A percentile compares a stretch with the other conserved stretches of the same genome.
Evolutionary conservation across 2,329 filamentous ascomycete species (phyloP).

Genomic region (Ophiosphaerella korrae): DNA sequence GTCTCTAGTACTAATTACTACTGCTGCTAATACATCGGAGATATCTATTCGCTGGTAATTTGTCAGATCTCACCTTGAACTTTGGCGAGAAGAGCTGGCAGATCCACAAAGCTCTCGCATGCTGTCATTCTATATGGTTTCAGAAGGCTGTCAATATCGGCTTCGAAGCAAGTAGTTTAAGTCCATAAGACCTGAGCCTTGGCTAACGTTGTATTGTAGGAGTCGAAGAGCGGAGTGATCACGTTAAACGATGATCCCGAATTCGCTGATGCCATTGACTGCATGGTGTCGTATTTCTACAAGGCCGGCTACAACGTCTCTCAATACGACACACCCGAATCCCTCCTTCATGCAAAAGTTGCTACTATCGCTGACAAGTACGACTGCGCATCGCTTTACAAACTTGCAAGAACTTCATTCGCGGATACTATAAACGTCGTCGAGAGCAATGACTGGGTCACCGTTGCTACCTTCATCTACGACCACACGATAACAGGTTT

Average conservation of each 20-base stretch:
- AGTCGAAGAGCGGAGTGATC: conserved; percentile 18
- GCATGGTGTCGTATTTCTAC: conserved; percentile 32
- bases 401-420: conserved; percentile 21
- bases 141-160: conserved; percentile 21
- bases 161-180: conserved; percentile 15
- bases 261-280: conserved; percentile 24
- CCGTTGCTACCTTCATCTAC: conserved; percentile 22
- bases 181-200: neutral
- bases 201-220: conserved; percentile 13
- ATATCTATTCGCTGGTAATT: conserved; percentile 14
- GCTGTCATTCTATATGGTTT: conserved; percentile 29
- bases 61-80: conserved; percentile 21
- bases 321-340: conserved; percentile 12
- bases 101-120: conserved; percentile 25
- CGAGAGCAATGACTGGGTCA: conserved; percentile 20
- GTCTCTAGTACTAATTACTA: neutral
- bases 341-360: conserved; percentile 27
- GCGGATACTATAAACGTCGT: conserved; percentile 10
- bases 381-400: conserved; percentile 23
- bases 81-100: conserved; percentile 26
- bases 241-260: conserved; percentile 21
- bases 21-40: neutral
- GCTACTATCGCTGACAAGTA: conserved; percentile 27
- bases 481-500: conserved; percentile 19
- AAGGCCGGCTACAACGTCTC: conserved; percentile 16